Evolutionary conservation across 225 moss, liverwort and hornwort genomes (phyloP).

Genomic region (Straminergon stramineum): DNA sequence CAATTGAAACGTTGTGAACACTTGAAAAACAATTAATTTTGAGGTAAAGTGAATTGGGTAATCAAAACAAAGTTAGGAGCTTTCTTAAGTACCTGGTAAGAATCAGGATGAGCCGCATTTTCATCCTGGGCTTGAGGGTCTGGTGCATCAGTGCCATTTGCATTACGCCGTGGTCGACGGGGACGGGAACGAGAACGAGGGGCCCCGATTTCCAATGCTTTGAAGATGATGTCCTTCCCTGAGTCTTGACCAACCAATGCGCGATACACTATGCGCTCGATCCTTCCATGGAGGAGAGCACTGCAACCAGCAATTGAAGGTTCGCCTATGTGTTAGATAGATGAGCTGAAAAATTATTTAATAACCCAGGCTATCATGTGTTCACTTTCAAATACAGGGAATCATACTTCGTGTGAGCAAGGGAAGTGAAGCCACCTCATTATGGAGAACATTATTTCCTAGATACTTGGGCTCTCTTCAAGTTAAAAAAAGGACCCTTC

Average conservation of each 20-base stretch:
- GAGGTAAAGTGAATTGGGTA: not conserved
- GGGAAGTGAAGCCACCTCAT: not conserved
- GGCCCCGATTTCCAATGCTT: not conserved
- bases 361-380: no score
- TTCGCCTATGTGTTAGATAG: not conserved
- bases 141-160: no score
- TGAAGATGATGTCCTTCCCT: not conserved
- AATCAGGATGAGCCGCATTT: not conserved
- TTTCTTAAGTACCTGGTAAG: not conserved
- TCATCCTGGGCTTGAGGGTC: not conserved
- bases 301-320: not conserved
- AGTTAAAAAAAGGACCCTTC: no score
- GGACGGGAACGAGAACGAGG: no score
- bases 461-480: not conserved
- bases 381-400: not conserved
- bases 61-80: not conserved
- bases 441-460: not conserved
- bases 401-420: not conserved
- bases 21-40: not conserved
- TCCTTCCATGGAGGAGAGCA: not conserved
- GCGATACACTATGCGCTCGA: not conserved
- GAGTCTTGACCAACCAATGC: not conserved
- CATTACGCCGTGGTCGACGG: no score
- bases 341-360: no score
- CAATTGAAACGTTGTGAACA: not conserved